Conservation (phyloP, 768 basidiomycete species). For the Termitomyces sp. region DNA sequence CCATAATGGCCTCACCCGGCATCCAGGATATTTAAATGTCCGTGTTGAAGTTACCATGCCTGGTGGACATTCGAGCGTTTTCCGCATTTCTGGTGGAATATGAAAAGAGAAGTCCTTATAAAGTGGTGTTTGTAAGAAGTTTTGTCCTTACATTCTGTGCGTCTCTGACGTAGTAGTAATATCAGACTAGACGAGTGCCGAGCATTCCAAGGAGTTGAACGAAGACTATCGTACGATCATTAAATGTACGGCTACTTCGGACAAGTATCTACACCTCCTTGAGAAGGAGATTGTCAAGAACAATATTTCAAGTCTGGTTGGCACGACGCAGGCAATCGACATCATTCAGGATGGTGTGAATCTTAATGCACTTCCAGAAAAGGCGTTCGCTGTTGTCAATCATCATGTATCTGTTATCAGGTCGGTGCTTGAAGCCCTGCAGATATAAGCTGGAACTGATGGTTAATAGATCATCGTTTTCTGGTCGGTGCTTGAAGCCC, state of each 20-base stretch:
- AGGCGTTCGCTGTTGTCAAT: conserved; percentile 62
- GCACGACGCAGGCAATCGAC: conserved; percentile 78
- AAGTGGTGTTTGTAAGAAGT: conserved; percentile 40
- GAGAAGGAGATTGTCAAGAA: conserved; percentile 41
- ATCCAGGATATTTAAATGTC: conserved; percentile 61
- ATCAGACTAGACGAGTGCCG: conserved; percentile 48
- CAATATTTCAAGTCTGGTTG: conserved; percentile 37
- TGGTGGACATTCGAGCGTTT: conserved; percentile 86
- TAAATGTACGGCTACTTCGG: conserved; percentile 37
- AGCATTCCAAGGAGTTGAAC: conserved; percentile 53
- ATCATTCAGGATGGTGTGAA: conserved; percentile 66
- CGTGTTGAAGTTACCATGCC: conserved; percentile 58
- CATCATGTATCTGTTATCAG: conserved; percentile 64
- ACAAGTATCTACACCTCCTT: conserved; percentile 45
- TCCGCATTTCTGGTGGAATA: conserved; percentile 61
- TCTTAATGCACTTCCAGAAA: conserved; percentile 76
- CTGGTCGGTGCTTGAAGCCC: conserved; percentile 30
- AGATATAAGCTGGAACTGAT: neutral
- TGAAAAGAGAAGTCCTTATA: conserved; percentile 62
- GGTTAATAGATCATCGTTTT: conserved; percentile 32
- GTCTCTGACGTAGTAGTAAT: neutral
- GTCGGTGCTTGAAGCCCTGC: conserved; percentile 20
- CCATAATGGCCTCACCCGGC: conserved; percentile 53
- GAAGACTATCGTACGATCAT: conserved; percentile 40
- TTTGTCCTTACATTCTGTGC: neutral